Evolutionary conservation across 2,329 filamentous ascomycete genomes (phyloP).

Genomic region (Phoma sp.): DNA sequence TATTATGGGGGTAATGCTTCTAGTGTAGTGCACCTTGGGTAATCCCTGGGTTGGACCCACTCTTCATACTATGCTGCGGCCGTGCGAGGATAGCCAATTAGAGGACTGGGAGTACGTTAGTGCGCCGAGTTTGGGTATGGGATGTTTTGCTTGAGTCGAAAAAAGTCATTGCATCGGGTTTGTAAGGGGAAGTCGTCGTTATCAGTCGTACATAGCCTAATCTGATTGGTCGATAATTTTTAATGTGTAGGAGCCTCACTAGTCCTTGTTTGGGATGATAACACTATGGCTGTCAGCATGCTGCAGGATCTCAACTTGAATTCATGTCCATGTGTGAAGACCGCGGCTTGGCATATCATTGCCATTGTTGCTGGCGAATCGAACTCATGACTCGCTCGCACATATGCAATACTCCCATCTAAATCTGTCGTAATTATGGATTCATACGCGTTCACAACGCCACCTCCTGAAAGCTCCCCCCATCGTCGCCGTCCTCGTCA

Average conservation of each 20-base stretch:
- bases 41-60: background rate
- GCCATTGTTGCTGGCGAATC: background rate
- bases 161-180: no score
- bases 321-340: no score
- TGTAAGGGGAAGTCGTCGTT: background rate
- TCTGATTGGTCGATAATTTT: background rate
- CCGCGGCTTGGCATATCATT: background rate
- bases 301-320: background rate
- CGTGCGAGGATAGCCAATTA: conserved; percentile 1
- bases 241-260: background rate
- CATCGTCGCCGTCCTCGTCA: conserved; percentile 38
- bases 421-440: background rate
- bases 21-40: background rate
- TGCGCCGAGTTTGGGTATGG: no score
- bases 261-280: background rate
- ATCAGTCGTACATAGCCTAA: background rate
- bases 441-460: conserved; percentile 3
- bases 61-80: background rate
- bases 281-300: background rate
- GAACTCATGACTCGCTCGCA: background rate
- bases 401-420: background rate
- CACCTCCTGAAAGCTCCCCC: conserved; percentile 47
- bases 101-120: background rate
- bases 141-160: no score
- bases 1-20: background rate